These are phyloP conservation scores for Plenodomus tracheiphilus DNA, from an alignment of 2,329 filamentous ascomycete species.

Conservation along the genomic window DNA sequence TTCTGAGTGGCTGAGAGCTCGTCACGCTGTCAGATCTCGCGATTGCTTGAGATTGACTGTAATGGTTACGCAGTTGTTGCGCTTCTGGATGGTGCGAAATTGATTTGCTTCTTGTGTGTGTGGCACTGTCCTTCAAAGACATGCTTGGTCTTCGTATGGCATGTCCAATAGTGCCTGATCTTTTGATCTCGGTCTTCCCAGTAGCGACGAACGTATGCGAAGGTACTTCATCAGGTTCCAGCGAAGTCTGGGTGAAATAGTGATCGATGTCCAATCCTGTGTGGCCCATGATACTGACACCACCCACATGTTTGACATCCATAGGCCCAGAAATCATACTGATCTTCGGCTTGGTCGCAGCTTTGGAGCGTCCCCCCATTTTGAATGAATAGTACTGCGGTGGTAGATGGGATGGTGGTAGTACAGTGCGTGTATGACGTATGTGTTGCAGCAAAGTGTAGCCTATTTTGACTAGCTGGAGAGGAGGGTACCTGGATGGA, in stretches of 20 bases:
- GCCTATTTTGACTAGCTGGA: slow-evolving; percentile 25
- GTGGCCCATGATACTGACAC: slow-evolving; percentile 30
- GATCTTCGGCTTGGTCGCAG: slow-evolving; percentile 26
- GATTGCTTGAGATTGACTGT: slow-evolving; percentile 2
- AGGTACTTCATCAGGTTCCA: slow-evolving; percentile 31
- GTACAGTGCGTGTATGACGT: slow-evolving; percentile 8
- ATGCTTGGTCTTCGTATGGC: slow-evolving; percentile 31
- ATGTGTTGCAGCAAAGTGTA: slow-evolving; percentile 17
- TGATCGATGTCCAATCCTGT: slow-evolving; percentile 19
- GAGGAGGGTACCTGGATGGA: slow-evolving; percentile 1
- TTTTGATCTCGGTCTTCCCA: slow-evolving; percentile 26
- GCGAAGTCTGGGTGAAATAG: slow-evolving; percentile 19
- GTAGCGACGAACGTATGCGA: slow-evolving; percentile 30
- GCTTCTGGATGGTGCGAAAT: slow-evolving; percentile 19
- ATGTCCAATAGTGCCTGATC: slow-evolving; percentile 31
- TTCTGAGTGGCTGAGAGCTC: slow-evolving; percentile 8
- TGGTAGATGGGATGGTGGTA: slow-evolving; percentile 8
- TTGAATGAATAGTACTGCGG: neutral
- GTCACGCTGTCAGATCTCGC: slow-evolving; percentile 6
- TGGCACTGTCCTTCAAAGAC: slow-evolving; percentile 30
- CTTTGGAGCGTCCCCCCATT: slow-evolving; percentile 7
- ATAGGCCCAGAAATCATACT: slow-evolving; percentile 38
- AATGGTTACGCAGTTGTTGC: slow-evolving; percentile 4
- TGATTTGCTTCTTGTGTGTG: slow-evolving; percentile 23
- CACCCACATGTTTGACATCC: slow-evolving; percentile 38